Percentiles rank a stretch among this genome's conserved stretches.
These are phyloP conservation scores for Suillus subalutaceus DNA, from an alignment of 768 basidiomycete species.

Conservation along the genomic window DNA sequence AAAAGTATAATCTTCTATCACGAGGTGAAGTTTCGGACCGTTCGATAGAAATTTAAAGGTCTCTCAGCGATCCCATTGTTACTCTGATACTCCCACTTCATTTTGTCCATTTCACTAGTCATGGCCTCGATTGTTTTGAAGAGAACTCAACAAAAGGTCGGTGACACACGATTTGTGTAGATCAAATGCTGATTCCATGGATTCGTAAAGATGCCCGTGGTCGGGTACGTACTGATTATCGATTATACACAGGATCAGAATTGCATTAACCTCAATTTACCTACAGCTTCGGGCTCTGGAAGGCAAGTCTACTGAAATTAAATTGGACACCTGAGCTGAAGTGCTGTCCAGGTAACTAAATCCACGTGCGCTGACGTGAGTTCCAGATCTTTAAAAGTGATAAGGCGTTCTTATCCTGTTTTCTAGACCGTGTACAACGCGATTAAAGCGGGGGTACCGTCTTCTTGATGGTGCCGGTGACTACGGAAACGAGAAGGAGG, in stretches of 20 bases:
- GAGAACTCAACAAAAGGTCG: slow-evolving; percentile 62
- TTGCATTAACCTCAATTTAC: slow-evolving; percentile 1
- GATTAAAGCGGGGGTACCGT: slow-evolving; percentile 85
- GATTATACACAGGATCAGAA: slow-evolving; percentile 7
- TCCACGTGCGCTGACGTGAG: slow-evolving; percentile 61
- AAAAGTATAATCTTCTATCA: slow-evolving; percentile 11
- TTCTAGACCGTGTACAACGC: slow-evolving; percentile 78
- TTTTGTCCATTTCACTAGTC: slow-evolving; percentile 14
- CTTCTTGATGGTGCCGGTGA: slow-evolving; percentile 86
- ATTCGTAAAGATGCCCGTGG: slow-evolving; percentile 63
- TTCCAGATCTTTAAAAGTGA: slow-evolving; percentile 6
- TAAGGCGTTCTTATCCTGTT: neutral
- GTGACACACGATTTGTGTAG: slow-evolving; percentile 12
- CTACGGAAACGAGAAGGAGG: slow-evolving; percentile 89
- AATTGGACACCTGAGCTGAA: slow-evolving; percentile 9
- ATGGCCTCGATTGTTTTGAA: slow-evolving; percentile 61
- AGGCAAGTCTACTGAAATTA: slow-evolving; percentile 42
- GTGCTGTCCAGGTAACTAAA: slow-evolving; percentile 51
- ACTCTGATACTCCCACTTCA: slow-evolving; percentile 15
- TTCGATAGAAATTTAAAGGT: slow-evolving; percentile 3
- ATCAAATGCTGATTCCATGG: neutral
- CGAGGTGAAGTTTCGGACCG: slow-evolving; percentile 17
- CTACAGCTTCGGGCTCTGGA: slow-evolving; percentile 72
- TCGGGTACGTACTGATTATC: slow-evolving; percentile 48
- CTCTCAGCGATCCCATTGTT: slow-evolving; percentile 7